These are phyloP conservation scores for Zymoseptoria passerinii DNA, from an alignment of 2,329 filamentous ascomycete genomes.

Conservation along the genomic window DNA sequence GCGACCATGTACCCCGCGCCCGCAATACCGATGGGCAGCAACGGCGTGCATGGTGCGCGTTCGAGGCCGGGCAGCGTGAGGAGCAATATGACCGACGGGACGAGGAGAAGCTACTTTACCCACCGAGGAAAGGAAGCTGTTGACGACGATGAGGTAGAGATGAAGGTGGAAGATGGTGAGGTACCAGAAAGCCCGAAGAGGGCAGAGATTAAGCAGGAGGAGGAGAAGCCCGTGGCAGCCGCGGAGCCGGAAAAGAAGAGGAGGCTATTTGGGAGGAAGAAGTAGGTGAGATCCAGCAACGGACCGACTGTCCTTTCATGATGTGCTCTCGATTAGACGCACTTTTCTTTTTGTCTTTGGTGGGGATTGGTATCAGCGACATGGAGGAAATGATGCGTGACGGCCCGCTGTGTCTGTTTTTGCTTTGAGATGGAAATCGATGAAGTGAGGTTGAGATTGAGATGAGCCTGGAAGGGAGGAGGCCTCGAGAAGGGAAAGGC, in stretches of 20 bases:
- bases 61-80: neutral
- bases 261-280: slow-evolving; percentile 22
- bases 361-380: neutral
- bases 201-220: neutral
- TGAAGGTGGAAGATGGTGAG: slow-evolving; percentile 1
- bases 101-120: slow-evolving; percentile 23
- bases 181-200: slow-evolving; percentile 1
- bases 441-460: neutral
- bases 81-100: slow-evolving; percentile 7
- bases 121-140: slow-evolving; percentile 22
- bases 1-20: neutral
- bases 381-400: neutral
- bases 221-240: neutral
- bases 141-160: slow-evolving; percentile 4
- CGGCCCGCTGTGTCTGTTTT: neutral
- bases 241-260: slow-evolving; percentile 18
- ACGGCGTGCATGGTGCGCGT: neutral
- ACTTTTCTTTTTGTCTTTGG: neutral
- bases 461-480: neutral
- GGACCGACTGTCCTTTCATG: neutral
- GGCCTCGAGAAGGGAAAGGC: neutral
- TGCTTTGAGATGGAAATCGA: neutral
- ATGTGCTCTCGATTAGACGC: neutral
- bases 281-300: neutral
- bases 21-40: neutral